Evolutionary conservation across 768 basidiomycete genomes (phyloP).

Genomic region (Hirschioporus abietinus): DNA sequence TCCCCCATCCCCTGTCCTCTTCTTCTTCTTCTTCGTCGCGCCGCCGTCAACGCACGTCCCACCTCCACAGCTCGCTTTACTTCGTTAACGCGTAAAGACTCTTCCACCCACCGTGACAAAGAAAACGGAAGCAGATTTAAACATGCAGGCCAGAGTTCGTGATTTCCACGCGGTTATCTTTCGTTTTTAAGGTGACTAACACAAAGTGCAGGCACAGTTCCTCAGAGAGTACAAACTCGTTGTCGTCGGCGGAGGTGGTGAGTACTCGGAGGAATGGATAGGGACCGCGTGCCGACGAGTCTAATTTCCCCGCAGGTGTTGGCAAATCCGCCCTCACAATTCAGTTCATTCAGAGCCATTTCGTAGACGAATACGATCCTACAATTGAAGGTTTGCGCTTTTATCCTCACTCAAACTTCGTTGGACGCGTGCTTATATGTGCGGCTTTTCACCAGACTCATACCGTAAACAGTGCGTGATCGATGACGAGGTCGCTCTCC

Average conservation of each 20-base stretch:
- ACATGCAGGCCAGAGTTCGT: background rate
- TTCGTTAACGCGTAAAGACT: background rate
- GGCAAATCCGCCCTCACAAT: conserved; percentile 94
- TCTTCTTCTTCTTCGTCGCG: background rate
- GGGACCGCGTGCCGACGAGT: conserved; percentile 34
- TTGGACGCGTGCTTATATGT: background rate
- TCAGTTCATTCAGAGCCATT: conserved; percentile 95
- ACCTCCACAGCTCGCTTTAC: background rate
- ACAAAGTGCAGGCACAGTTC: conserved; percentile 62
- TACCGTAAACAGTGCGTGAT: conserved; percentile 97
- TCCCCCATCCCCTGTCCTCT: background rate
- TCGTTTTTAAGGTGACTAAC: background rate
- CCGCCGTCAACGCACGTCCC: background rate
- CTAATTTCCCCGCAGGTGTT: conserved; percentile 40
- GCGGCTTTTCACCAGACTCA: conserved; percentile 53
- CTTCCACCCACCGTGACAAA: background rate
- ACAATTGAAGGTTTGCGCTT: conserved; percentile 77
- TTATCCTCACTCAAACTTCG: background rate
- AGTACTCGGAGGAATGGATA: conserved; percentile 19
- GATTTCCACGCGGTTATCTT: background rate
- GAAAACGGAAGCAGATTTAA: background rate
- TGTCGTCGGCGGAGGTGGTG: conserved; percentile 96
- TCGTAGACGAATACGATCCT: conserved; percentile 91
- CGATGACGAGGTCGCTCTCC: conserved; percentile 96
- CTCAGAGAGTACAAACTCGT: conserved; percentile 97